These are phyloP conservation scores for Boletus insuetus DNA, from an alignment of 768 basidiomycete species.

Conservation along the genomic window DNA sequence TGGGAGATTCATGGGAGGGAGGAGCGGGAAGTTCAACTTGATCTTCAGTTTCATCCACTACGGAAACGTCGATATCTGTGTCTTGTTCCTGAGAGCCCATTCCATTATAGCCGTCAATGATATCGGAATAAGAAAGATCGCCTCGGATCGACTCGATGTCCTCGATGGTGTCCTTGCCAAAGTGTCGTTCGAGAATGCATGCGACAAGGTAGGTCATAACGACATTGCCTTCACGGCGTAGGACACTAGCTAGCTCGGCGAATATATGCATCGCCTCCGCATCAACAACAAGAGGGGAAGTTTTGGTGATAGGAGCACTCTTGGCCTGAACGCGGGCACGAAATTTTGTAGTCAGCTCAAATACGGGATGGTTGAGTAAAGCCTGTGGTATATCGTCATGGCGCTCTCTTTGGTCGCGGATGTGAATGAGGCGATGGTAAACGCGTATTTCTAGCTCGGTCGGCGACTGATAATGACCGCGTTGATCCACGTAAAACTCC, in stretches of 20 bases:
- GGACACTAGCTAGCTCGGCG: slow-evolving; percentile 54
- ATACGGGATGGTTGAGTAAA: slow-evolving; percentile 70
- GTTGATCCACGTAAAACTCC: slow-evolving; percentile 89
- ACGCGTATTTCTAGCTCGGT: slow-evolving; percentile 96
- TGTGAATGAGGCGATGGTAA: slow-evolving; percentile 89
- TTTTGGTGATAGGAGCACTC: slow-evolving; percentile 73
- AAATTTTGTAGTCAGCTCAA: slow-evolving; percentile 80
- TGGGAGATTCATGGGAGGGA: not conserved
- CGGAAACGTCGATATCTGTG: slow-evolving; percentile 25
- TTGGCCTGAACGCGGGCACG: slow-evolving; percentile 76
- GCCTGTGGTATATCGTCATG: slow-evolving; percentile 67
- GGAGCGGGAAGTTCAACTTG: slow-evolving; percentile 4
- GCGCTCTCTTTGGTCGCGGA: slow-evolving; percentile 79
- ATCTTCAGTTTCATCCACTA: slow-evolving; percentile 21
- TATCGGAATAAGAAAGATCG: slow-evolving; percentile 52
- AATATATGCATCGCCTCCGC: slow-evolving; percentile 64
- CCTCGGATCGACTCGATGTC: slow-evolving; percentile 67
- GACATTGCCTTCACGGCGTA: slow-evolving; percentile 61
- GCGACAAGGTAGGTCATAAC: slow-evolving; percentile 86
- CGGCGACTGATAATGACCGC: slow-evolving; percentile 61
- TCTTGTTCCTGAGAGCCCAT: slow-evolving; percentile 24
- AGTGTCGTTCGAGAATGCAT: slow-evolving; percentile 83
- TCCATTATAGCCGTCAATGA: slow-evolving; percentile 62
- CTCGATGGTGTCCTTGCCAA: slow-evolving; percentile 77
- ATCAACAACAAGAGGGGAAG: slow-evolving; percentile 61